phyloP scores from a whole-genome alignment of 257 asterid genomes.

The Scutellaria minor region DNA sequence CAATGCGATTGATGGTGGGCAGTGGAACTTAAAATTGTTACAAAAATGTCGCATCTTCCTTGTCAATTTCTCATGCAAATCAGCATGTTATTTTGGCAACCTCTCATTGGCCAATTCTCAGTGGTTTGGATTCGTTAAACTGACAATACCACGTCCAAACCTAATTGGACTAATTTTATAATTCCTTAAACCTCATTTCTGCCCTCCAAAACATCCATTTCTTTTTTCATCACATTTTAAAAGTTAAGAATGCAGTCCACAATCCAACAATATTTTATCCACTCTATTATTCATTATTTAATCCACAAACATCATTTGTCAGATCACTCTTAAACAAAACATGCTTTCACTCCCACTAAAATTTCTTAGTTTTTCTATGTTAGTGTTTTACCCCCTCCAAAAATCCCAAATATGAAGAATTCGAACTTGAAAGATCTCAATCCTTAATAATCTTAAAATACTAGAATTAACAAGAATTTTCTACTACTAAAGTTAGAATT shows the following conservation, averaged over 20 bases:
- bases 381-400: too few species aligned
- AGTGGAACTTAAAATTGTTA: conserved; percentile 22
- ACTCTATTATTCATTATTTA: too few species aligned
- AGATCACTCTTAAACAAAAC: not conserved
- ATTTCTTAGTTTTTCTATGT: not conserved
- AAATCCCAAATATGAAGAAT: too few species aligned
- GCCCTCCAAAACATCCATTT: not conserved
- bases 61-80: conserved; percentile 52
- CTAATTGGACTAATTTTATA: conserved; percentile 10
- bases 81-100: conserved; percentile 43
- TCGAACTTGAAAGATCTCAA: too few species aligned
- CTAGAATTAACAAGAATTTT: not conserved
- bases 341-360: not conserved
- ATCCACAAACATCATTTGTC: too few species aligned
- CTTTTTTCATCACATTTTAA: not conserved
- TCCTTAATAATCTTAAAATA: too few species aligned
- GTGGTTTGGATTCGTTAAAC: conserved; percentile 35
- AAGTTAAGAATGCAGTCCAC: too few species aligned
- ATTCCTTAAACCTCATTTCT: conserved; percentile 11
- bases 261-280: too few species aligned
- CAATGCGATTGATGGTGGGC: conserved; percentile 37
- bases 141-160: conserved; percentile 47
- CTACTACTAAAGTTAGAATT: too few species aligned
- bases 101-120: conserved; percentile 40
- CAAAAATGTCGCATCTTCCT: conserved; percentile 35